phyloP scores from a whole-genome alignment of 139 green algal species.

The Coccomyxa sp. region DNA sequence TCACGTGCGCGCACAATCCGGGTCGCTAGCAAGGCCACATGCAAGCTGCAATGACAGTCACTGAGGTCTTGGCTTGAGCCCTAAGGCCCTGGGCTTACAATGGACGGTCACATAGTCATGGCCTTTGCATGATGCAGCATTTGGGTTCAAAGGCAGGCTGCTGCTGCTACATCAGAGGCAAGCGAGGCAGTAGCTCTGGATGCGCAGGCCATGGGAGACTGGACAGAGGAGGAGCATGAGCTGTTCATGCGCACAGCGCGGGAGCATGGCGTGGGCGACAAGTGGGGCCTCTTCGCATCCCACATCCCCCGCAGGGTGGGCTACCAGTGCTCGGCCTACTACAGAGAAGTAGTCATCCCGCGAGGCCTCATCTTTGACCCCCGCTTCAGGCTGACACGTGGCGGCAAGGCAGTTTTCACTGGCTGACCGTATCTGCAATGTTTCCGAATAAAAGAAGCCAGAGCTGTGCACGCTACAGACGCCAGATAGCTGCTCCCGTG shows the following conservation, averaged over 20 bases:
- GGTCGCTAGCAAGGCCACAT: no score
- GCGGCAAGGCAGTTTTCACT: slow-evolving; percentile 37
- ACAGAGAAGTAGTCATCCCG: slow-evolving; percentile 45
- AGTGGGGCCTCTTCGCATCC: slow-evolving; percentile 74
- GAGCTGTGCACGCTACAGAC: background rate
- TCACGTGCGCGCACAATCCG: no score
- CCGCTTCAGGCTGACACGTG: slow-evolving; percentile 32
- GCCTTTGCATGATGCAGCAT: no score
- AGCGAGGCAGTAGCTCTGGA: no score
- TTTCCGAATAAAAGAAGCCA: background rate
- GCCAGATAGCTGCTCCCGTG: background rate
- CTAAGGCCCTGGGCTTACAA: no score
- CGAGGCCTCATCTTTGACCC: slow-evolving; percentile 31
- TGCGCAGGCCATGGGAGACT: slow-evolving; percentile 42
- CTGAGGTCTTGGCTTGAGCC: no score
- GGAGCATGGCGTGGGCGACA: slow-evolving; percentile 57
- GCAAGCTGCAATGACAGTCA: no score
- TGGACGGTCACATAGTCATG: no score
- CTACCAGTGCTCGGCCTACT: slow-evolving; percentile 72
- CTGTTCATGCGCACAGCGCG: slow-evolving; percentile 53
- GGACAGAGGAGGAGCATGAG: slow-evolving; percentile 59
- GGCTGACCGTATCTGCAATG: slow-evolving; percentile 13
- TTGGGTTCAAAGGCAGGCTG: background rate
- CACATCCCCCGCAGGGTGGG: slow-evolving; percentile 64
- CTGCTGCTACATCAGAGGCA: background rate